These are phyloP conservation scores for Iberis amara DNA, from an alignment of 441 rosid genomes.

Conservation along the genomic window DNA sequence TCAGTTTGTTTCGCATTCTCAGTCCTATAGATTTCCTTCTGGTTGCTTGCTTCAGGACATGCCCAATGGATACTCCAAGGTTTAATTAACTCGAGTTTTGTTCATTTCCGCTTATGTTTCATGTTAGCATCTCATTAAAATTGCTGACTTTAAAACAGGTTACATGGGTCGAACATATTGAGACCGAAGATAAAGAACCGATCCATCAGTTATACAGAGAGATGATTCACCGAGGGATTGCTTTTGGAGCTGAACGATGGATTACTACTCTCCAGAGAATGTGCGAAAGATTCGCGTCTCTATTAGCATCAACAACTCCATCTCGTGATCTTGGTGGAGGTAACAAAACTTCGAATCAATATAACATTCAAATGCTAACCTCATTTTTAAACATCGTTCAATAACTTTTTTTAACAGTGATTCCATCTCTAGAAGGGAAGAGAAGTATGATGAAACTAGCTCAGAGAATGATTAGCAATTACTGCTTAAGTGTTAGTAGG, in stretches of 20 bases:
- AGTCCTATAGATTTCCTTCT: conserved; percentile 67
- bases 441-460: conserved; percentile 95
- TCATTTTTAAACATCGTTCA: neutral
- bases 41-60: conserved; percentile 96
- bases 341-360: conserved; percentile 20
- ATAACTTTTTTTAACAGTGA: conserved; percentile 47
- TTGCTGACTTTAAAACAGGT: conserved; percentile 42
- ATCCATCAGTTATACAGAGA: conserved; percentile 58
- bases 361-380: neutral
- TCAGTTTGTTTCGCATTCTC: conserved; percentile 56
- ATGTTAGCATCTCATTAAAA: neutral
- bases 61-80: conserved; percentile 97
- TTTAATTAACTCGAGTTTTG: conserved; percentile 16
- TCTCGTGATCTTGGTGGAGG: conserved; percentile 85
- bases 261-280: conserved; percentile 71
- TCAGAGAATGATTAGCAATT: conserved; percentile 81
- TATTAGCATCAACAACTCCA: conserved; percentile 53
- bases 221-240: conserved; percentile 57
- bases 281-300: conserved; percentile 81
- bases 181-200: conserved; percentile 64
- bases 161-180: conserved; percentile 88
- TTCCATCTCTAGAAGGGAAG: conserved; percentile 84
- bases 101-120: neutral
- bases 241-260: conserved; percentile 89
- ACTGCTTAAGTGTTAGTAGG: conserved; percentile 72